Evolutionary conservation across 345 rosid species (phyloP).

Genomic region (Moricandia arvensis): DNA sequence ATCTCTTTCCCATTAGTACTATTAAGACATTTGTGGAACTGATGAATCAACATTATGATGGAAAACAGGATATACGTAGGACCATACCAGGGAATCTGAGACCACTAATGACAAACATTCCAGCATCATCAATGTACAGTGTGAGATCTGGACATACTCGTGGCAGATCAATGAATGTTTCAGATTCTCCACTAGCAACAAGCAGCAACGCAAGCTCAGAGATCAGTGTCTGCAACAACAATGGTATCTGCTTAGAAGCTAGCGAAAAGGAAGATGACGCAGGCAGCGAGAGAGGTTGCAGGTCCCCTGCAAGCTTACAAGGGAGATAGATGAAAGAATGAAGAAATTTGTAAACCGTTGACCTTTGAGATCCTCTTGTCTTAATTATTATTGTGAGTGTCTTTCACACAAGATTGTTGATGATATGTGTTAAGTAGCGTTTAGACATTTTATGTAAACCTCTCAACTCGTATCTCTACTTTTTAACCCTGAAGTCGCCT

Average conservation of each 20-base stretch:
- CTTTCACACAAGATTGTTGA: background rate
- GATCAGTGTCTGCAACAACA: conserved; percentile 76
- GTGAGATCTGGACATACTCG: conserved; percentile 81
- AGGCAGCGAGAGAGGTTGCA: conserved; percentile 61
- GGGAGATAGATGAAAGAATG: conserved; percentile 50
- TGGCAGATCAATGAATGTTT: conserved; percentile 66
- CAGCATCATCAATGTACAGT: conserved; percentile 96
- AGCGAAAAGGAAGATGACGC: conserved; percentile 64
- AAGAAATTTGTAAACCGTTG: conserved; percentile 23
- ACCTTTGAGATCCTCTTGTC: conserved; percentile 18
- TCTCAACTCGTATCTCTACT: conserved; percentile 23
- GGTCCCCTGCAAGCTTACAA: conserved; percentile 59
- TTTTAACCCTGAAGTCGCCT: conserved; percentile 4
- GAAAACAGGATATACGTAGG: conserved; percentile 80
- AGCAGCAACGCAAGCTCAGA: conserved; percentile 98
- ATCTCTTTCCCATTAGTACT: background rate
- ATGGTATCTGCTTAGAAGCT: conserved; percentile 59
- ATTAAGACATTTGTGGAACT: background rate
- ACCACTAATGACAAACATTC: conserved; percentile 91
- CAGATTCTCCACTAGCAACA: conserved; percentile 91
- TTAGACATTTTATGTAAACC: conserved; percentile 20
- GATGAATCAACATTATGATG: conserved; percentile 2
- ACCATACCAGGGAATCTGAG: conserved; percentile 85
- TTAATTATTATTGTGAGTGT: conserved; percentile 26
- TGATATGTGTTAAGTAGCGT: too few species aligned